A percentile compares a stretch with the other conserved stretches of the same genome.
These are phyloP conservation scores for Yarrowia porcina DNA, from an alignment of 805 yeast species.

Conservation along the genomic window DNA sequence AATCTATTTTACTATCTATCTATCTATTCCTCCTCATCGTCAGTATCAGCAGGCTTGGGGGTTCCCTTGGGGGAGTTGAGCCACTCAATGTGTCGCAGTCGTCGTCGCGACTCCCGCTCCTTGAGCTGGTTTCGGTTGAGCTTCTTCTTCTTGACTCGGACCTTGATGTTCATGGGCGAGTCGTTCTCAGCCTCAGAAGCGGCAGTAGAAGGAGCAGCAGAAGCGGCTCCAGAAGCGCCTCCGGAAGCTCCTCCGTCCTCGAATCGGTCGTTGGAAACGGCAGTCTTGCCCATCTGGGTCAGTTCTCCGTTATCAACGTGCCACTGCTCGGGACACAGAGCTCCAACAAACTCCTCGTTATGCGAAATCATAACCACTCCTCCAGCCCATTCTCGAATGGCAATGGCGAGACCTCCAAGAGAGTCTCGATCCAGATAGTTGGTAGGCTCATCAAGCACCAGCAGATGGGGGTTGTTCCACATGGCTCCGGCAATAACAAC, in stretches of 20 bases:
- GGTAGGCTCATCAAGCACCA: constrained; percentile 97
- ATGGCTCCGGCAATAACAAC: constrained; percentile 99
- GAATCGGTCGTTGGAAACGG: constrained; percentile 72
- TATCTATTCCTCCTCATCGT: constrained; percentile 67
- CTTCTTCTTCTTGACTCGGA: constrained; percentile 90
- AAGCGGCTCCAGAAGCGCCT: constrained; percentile 40
- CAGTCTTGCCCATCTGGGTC: constrained; percentile 76
- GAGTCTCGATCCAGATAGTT: constrained; percentile 98
- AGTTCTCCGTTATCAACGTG: constrained; percentile 88
- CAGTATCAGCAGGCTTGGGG: constrained; percentile 90
- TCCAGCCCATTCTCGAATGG: constrained; percentile 97
- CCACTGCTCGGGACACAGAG: constrained; percentile 98
- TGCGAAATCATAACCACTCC: constrained; percentile 99
- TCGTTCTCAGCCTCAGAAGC: constrained; percentile 52
- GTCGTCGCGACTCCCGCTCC: constrained; percentile 85
- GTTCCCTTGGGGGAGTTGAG: constrained; percentile 95
- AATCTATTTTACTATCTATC: constrained; percentile 4
- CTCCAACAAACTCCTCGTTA: constrained; percentile 94
- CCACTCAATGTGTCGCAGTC: constrained; percentile 93
- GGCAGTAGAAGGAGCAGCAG: constrained; percentile 47
- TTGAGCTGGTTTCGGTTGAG: constrained; percentile 96
- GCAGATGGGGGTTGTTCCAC: constrained; percentile 98
- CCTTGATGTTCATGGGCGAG: constrained; percentile 94
- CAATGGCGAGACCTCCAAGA: constrained; percentile 94
- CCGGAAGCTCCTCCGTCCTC: constrained; percentile 50